Evolutionary conservation across 371 early-diverging fungal genomes (phyloP).

Genomic region (Mucor circinelloides): DNA sequence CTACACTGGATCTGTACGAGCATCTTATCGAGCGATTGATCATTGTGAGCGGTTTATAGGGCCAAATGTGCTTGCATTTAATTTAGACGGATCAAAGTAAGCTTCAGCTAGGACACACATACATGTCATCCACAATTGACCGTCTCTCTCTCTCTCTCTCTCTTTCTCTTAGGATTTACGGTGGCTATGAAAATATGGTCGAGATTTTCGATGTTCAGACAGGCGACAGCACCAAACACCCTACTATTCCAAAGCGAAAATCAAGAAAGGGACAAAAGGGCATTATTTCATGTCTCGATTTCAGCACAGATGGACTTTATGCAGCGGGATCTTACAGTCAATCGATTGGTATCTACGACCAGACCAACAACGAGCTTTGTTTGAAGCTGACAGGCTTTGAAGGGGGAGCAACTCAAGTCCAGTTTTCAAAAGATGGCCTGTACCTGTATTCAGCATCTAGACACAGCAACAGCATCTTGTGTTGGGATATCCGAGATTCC

Average conservation of each 20-base stretch:
- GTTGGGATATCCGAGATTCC: conserved; percentile 77
- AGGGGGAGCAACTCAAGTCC: conserved; percentile 50
- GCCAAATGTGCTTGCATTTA: conserved; percentile 64
- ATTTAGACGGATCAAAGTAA: conserved; percentile 70
- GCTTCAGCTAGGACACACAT: not conserved
- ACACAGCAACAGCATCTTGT: conserved; percentile 52
- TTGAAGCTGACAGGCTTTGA: conserved; percentile 49
- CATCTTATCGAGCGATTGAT: conserved; percentile 65
- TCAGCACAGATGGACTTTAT: conserved; percentile 69
- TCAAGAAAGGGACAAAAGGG: conserved; percentile 71
- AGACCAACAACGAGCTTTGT: conserved; percentile 53
- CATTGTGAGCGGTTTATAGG: conserved; percentile 69
- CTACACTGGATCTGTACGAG: conserved; percentile 59
- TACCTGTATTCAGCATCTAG: conserved; percentile 66
- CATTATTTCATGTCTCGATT: conserved; percentile 66
- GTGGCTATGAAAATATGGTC: conserved; percentile 72
- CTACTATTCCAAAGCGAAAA: conserved; percentile 62
- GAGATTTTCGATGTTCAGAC: conserved; percentile 69
- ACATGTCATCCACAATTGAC: no score
- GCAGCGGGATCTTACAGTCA: conserved; percentile 71
- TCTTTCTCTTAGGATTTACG: conserved; percentile 60
- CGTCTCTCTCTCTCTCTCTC: no score
- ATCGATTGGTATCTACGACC: conserved; percentile 69
- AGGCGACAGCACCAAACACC: conserved; percentile 36
- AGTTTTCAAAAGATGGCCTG: conserved; percentile 66